phyloP scores from a whole-genome alignment of 108 stramenopile genomes.

The Fragilariopsis cylindrus region DNA sequence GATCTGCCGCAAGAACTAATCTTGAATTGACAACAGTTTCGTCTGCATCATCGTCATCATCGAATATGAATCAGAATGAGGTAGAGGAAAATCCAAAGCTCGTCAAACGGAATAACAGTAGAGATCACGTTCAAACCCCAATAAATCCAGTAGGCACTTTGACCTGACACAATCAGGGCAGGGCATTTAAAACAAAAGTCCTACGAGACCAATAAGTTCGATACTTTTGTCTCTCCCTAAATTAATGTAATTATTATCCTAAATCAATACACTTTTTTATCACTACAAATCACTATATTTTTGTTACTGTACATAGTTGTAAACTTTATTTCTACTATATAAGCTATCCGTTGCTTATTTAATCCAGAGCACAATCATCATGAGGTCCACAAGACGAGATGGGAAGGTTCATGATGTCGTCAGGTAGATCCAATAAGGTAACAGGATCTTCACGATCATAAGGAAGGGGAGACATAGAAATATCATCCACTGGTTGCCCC shows the following conservation, averaged over 20 bases:
- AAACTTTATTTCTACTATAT: not conserved
- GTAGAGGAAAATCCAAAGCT: constrained; percentile 14
- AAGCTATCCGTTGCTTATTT: not conserved
- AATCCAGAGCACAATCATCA: constrained; percentile 25
- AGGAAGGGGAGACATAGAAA: constrained; percentile 48
- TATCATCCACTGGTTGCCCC: constrained; percentile 27
- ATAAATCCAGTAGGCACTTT: constrained; percentile 10
- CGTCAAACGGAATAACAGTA: constrained; percentile 23
- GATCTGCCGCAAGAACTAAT: not conserved
- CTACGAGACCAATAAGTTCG: no score
- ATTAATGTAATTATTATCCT: no score
- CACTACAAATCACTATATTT: no score
- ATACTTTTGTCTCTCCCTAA: no score
- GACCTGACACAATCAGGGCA: constrained; percentile 5
- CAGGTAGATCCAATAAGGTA: constrained; percentile 43
- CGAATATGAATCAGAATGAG: not conserved
- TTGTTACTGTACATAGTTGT: no score
- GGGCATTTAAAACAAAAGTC: no score
- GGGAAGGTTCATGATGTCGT: constrained; percentile 42
- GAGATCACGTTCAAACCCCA: constrained; percentile 4
- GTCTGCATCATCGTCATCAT: constrained; percentile 12
- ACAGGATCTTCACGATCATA: constrained; percentile 44
- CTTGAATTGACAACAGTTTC: constrained; percentile 4
- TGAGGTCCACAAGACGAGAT: constrained; percentile 52
- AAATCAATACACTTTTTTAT: no score